A percentile compares a stretch with the other conserved stretches of the same genome.
Evolutionary conservation across 2,329 filamentous ascomycete genomes (phyloP).

Genomic region (Chrysoporthe puriensis): DNA sequence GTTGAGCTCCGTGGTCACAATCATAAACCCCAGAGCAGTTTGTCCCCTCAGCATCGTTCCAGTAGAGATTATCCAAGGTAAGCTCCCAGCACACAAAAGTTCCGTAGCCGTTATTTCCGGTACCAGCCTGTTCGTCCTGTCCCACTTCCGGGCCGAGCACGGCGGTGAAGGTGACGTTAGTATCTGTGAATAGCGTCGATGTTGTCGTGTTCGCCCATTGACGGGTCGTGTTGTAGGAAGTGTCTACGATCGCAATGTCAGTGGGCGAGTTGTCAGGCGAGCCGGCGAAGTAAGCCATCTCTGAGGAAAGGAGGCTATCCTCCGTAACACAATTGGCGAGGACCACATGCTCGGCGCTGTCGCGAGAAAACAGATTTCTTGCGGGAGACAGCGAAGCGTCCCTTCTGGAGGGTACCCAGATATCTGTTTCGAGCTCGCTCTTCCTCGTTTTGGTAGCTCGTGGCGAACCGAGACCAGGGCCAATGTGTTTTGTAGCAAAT

Average conservation of each 20-base stretch:
- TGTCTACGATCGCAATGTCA: constrained; percentile 37
- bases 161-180: constrained; percentile 36
- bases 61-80: constrained; percentile 34
- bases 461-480: neutral
- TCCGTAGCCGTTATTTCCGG: constrained; percentile 38
- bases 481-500: neutral
- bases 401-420: neutral
- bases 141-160: constrained; percentile 35
- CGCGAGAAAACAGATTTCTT: neutral
- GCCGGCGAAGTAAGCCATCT: constrained; percentile 38
- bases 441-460: neutral
- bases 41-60: constrained; percentile 32
- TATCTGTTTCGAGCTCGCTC: neutral
- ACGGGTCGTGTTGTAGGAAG: constrained; percentile 32
- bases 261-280: constrained; percentile 30
- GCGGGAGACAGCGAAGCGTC: neutral
- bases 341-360: constrained; percentile 36
- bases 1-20: constrained; percentile 36
- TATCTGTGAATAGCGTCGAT: constrained; percentile 36
- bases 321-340: constrained; percentile 38
- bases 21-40: constrained; percentile 38
- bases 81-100: constrained; percentile 39
- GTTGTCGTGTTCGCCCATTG: constrained; percentile 38
- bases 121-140: constrained; percentile 38
- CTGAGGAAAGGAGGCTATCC: constrained; percentile 35